Percentiles rank a stretch among this genome's conserved stretches.
phyloP scores from a whole-genome alignment of 2,329 filamentous ascomycete genomes.

The Fusarium neocosmosporiellum region DNA sequence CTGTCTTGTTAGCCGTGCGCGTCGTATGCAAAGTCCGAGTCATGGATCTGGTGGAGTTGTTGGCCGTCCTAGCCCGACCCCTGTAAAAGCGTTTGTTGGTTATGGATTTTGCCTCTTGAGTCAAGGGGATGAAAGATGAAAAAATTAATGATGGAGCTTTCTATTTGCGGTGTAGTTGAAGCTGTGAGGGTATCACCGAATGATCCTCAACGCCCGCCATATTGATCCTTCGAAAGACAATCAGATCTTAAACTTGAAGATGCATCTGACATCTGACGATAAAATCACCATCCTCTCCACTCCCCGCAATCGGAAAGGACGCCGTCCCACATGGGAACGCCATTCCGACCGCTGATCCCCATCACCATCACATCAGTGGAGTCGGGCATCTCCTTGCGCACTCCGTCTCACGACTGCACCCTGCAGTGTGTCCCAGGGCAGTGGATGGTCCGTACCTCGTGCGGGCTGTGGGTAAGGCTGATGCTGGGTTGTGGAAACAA shows the following conservation, averaged over 20 bases:
- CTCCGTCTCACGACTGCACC: background rate
- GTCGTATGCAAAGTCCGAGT: background rate
- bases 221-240: background rate
- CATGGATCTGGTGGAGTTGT: background rate
- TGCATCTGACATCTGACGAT: background rate
- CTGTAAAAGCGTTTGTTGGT: background rate
- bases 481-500: background rate
- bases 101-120: background rate
- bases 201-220: background rate
- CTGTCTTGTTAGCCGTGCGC: background rate
- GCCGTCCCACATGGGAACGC: background rate
- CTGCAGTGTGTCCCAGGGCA: constrained; percentile 11
- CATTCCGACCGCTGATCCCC: background rate
- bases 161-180: background rate
- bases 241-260: background rate
- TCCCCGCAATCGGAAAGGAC: background rate
- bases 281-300: background rate
- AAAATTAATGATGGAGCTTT: background rate
- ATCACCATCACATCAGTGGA: background rate
- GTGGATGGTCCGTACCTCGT: constrained; percentile 11
- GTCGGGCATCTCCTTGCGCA: background rate
- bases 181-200: background rate
- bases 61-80: background rate
- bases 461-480: background rate
- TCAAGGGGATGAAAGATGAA: background rate